A percentile compares a stretch with the other conserved stretches of the same genome.
phyloP scores from a whole-genome alignment of 768 basidiomycete species.

The Suillus bovinus region DNA sequence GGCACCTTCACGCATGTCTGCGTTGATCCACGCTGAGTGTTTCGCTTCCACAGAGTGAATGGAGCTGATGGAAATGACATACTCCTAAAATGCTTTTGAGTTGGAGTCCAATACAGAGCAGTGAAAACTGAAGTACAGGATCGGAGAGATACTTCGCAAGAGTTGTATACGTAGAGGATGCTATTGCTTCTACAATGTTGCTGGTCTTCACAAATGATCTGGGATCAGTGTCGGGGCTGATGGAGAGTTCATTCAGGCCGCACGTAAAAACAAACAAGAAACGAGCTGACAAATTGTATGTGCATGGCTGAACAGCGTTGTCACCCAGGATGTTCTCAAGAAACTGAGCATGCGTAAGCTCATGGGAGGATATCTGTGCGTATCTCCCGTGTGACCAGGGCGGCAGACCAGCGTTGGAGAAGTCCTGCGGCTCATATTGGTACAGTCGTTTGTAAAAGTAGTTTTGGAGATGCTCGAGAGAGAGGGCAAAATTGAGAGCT shows the following conservation, averaged over 20 bases:
- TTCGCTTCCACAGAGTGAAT: constrained; percentile 63
- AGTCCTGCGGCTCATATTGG: constrained; percentile 47
- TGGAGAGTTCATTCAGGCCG: background rate
- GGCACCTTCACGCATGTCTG: constrained; percentile 45
- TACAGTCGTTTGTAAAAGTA: constrained; percentile 47
- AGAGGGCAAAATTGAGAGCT: constrained; percentile 48
- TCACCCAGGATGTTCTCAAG: constrained; percentile 46
- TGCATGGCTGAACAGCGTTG: constrained; percentile 51
- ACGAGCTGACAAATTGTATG: constrained; percentile 56
- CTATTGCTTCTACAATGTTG: constrained; percentile 55
- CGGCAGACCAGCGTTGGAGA: constrained; percentile 47
- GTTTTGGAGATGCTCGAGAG: constrained; percentile 48
- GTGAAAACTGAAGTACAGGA: constrained; percentile 35
- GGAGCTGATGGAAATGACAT: constrained; percentile 53
- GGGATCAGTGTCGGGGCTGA: constrained; percentile 46
- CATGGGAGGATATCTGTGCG: constrained; percentile 54
- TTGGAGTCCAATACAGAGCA: constrained; percentile 21
- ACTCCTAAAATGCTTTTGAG: constrained; percentile 25
- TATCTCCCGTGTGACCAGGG: constrained; percentile 51
- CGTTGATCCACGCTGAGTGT: constrained; percentile 63
- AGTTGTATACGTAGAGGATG: constrained; percentile 56
- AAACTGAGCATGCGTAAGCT: constrained; percentile 54
- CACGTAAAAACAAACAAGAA: background rate
- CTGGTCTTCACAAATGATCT: constrained; percentile 50
- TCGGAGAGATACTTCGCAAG: constrained; percentile 48